These are phyloP conservation scores for Aspergillus asperescens DNA, from an alignment of 495 filamentous ascomycete genomes.

Conservation along the genomic window DNA sequence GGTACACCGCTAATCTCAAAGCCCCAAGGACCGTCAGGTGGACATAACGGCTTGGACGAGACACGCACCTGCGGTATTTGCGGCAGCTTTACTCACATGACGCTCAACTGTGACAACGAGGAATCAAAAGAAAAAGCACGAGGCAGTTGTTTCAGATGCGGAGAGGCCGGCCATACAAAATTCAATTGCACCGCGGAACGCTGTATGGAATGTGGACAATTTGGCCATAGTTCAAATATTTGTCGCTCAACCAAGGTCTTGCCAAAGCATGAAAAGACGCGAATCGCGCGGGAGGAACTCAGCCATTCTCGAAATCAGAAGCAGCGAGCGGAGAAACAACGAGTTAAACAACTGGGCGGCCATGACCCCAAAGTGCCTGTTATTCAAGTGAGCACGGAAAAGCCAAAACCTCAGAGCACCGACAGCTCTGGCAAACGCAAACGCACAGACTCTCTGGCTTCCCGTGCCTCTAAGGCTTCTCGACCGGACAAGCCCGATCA, in stretches of 20 bases:
- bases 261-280: slow-evolving; percentile 31
- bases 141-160: slow-evolving; percentile 44
- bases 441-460: slow-evolving; percentile 31
- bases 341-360: slow-evolving; percentile 38
- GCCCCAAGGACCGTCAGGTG: slow-evolving; percentile 42
- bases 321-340: slow-evolving; percentile 34
- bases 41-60: slow-evolving; percentile 40
- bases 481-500: slow-evolving; percentile 23
- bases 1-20: slow-evolving; percentile 22
- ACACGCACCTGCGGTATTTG: slow-evolving; percentile 41
- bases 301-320: slow-evolving; percentile 28
- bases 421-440: slow-evolving; percentile 39
- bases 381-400: slow-evolving; percentile 31
- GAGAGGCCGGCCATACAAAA: slow-evolving; percentile 35
- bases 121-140: slow-evolving; percentile 33
- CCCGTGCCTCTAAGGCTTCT: slow-evolving; percentile 24
- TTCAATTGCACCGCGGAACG: slow-evolving; percentile 35
- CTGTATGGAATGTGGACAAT: slow-evolving; percentile 43
- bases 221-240: slow-evolving; percentile 34
- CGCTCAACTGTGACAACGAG: slow-evolving; percentile 44
- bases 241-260: slow-evolving; percentile 34
- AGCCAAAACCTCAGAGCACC: slow-evolving; percentile 9
- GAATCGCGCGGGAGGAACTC: slow-evolving; percentile 32
- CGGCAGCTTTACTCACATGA: slow-evolving; percentile 46
- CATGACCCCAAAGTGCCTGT: slow-evolving; percentile 46